Evolutionary conservation across 129 eudicot genomes (phyloP).

Genomic region (Saussurea involucrata): DNA sequence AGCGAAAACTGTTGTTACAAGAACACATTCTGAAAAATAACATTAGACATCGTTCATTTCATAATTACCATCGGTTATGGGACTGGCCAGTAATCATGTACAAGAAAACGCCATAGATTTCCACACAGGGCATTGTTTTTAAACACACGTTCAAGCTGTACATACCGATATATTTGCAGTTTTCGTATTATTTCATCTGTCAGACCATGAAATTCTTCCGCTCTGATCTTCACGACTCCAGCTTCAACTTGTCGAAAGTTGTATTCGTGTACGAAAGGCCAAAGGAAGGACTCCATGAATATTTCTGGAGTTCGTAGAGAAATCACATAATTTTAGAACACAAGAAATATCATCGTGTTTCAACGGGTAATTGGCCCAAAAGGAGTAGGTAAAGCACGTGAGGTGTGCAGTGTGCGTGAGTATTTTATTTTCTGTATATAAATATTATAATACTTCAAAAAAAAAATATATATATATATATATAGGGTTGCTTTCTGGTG

Average conservation of each 20-base stretch:
- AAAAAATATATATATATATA: too few species aligned
- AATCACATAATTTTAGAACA: background rate
- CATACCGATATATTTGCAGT: constrained; percentile 17
- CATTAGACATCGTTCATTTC: background rate
- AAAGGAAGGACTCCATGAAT: background rate
- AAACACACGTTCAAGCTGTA: constrained; percentile 15
- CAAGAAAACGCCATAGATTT: constrained; percentile 15
- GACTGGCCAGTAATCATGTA: background rate
- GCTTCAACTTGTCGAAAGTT: background rate
- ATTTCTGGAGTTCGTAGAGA: constrained; percentile 3
- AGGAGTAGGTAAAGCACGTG: too few species aligned
- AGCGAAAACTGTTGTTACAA: constrained; percentile 10
- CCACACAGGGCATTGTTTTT: constrained; percentile 11
- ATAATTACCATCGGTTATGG: constrained; percentile 9
- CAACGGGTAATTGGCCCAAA: background rate
- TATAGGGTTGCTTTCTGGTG: too few species aligned
- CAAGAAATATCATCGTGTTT: background rate
- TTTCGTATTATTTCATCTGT: constrained; percentile 5
- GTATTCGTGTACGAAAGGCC: background rate
- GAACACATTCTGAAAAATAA: constrained; percentile 11
- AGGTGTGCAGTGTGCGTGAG: background rate
- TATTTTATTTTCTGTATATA: background rate
- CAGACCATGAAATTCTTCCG: constrained; percentile 5
- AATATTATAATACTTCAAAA: background rate
- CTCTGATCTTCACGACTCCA: background rate